phyloP scores from a whole-genome alignment of 2,329 filamentous ascomycete species.

The Macroventuria anomochaeta region DNA sequence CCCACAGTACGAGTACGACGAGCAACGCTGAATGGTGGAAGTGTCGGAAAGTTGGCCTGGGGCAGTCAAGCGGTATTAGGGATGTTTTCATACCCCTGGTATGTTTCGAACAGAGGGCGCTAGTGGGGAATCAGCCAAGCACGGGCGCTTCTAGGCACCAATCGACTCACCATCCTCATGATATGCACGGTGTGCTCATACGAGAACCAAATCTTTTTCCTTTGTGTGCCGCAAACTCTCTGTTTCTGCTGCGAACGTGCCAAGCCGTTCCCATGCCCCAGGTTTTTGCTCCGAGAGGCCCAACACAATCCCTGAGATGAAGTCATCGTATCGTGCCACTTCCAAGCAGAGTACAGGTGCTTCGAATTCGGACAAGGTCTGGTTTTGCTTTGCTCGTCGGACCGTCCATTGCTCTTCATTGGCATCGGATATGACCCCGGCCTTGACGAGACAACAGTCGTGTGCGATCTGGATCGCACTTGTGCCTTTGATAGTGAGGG shows the following conservation, averaged over 20 bases:
- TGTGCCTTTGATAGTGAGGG: slow-evolving; percentile 35
- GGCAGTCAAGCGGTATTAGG: slow-evolving; percentile 28
- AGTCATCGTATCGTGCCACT: slow-evolving; percentile 33
- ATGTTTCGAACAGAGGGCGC: slow-evolving; percentile 34
- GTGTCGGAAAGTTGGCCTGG: slow-evolving; percentile 20
- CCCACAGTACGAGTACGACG: slow-evolving; percentile 17
- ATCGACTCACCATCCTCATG: slow-evolving; percentile 1
- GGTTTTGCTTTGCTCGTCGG: slow-evolving; percentile 28
- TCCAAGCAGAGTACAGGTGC: slow-evolving; percentile 36
- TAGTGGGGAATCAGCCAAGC: slow-evolving; percentile 25
- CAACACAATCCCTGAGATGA: slow-evolving; percentile 40
- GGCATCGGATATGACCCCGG: slow-evolving; percentile 4
- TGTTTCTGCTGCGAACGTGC: slow-evolving; percentile 38
- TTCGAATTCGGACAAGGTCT: slow-evolving; percentile 26
- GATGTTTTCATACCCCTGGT: slow-evolving; percentile 30
- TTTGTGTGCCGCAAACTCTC: slow-evolving; percentile 29
- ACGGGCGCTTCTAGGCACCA: slow-evolving; percentile 24
- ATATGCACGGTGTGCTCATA: slow-evolving; percentile 17
- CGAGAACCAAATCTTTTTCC: slow-evolving; percentile 24
- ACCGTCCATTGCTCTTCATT: slow-evolving; percentile 20
- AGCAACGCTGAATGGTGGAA: slow-evolving; percentile 27
- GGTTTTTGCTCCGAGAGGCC: slow-evolving; percentile 22
- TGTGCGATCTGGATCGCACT: slow-evolving; percentile 34
- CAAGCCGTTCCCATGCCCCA: slow-evolving; percentile 34
- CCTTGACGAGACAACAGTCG: slow-evolving; percentile 37